Evolutionary conservation across 2,329 filamentous ascomycete genomes (phyloP).

Genomic region (Hypoxylon sp.): DNA sequence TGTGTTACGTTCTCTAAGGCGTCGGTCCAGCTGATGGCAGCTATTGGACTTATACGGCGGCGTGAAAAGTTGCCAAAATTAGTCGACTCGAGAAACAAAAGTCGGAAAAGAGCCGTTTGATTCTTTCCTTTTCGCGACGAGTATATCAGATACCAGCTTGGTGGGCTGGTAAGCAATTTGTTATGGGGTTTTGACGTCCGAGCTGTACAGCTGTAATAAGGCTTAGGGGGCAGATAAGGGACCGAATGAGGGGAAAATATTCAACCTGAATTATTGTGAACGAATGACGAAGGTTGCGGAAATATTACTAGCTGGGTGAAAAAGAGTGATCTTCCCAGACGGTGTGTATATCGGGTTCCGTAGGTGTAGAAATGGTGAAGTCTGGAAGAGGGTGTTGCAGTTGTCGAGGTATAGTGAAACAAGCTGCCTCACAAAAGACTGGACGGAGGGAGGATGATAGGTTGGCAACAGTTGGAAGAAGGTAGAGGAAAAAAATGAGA

Average conservation of each 20-base stretch:
- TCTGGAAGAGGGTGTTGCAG: slow-evolving; percentile 20
- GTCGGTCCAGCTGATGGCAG: not conserved
- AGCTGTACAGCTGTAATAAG: not conserved
- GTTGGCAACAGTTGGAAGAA: slow-evolving; percentile 23
- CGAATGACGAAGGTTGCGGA: slow-evolving; percentile 22
- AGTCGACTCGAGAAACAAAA: not conserved
- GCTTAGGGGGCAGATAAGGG: slow-evolving; percentile 2
- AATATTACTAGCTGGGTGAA: slow-evolving; percentile 37
- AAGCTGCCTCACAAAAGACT: slow-evolving; percentile 30
- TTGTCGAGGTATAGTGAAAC: slow-evolving; percentile 35
- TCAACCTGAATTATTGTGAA: slow-evolving; percentile 27
- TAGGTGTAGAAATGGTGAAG: slow-evolving; percentile 40
- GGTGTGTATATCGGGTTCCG: slow-evolving; percentile 28
- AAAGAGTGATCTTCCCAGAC: slow-evolving; percentile 43
- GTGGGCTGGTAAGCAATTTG: not conserved
- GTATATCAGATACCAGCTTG: slow-evolving; percentile 10
- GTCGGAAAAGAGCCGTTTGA: slow-evolving; percentile 13
- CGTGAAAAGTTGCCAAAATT: slow-evolving; percentile 4
- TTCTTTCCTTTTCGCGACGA: slow-evolving; percentile 12
- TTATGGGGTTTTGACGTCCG: not conserved
- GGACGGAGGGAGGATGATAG: slow-evolving; percentile 21
- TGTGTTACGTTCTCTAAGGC: not conserved
- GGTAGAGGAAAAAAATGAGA: slow-evolving; percentile 21
- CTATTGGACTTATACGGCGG: not conserved
- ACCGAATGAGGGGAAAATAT: slow-evolving; percentile 16